These are phyloP conservation scores for Mesostigma viride DNA, from an alignment of 139 green algal genomes.

Conservation along the genomic window DNA sequence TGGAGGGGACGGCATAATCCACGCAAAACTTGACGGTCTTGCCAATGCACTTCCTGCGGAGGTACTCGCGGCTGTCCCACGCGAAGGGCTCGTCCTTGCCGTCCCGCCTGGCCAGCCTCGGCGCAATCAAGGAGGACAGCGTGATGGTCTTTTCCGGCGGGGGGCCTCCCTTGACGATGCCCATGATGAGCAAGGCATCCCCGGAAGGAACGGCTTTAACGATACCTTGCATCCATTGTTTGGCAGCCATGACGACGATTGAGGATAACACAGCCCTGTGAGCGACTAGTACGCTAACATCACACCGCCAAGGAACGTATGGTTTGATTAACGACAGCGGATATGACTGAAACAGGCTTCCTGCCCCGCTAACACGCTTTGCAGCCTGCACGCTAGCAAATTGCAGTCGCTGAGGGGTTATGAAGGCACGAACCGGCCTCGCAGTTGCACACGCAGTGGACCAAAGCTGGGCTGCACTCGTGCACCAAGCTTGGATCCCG, in stretches of 20 bases:
- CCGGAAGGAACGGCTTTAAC: slow-evolving; percentile 79
- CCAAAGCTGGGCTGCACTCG: no score
- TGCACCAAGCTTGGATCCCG: no score
- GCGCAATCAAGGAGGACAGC: slow-evolving; percentile 70
- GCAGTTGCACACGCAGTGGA: no score
- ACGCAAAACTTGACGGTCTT: slow-evolving; percentile 74
- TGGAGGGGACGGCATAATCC: slow-evolving; percentile 76
- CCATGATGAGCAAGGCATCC: slow-evolving; percentile 75
- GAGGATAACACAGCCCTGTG: no score
- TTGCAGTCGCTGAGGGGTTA: no score
- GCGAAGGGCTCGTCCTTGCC: slow-evolving; percentile 87
- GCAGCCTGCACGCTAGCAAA: no score
- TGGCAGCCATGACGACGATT: neutral
- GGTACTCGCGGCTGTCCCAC: slow-evolving; percentile 76
- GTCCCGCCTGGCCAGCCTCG: slow-evolving; percentile 76
- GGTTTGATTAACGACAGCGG: neutral
- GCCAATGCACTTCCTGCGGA: slow-evolving; percentile 76
- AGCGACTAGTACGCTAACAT: neutral
- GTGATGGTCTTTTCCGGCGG: slow-evolving; percentile 88
- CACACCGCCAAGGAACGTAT: neutral
- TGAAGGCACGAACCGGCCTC: no score
- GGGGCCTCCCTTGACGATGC: slow-evolving; percentile 34
- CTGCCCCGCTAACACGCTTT: neutral
- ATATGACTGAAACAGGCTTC: neutral
- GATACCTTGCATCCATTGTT: slow-evolving; percentile 53